Conservation (phyloP, 352 stramenopile genomes). For the Blastocystis sp. region DNA sequence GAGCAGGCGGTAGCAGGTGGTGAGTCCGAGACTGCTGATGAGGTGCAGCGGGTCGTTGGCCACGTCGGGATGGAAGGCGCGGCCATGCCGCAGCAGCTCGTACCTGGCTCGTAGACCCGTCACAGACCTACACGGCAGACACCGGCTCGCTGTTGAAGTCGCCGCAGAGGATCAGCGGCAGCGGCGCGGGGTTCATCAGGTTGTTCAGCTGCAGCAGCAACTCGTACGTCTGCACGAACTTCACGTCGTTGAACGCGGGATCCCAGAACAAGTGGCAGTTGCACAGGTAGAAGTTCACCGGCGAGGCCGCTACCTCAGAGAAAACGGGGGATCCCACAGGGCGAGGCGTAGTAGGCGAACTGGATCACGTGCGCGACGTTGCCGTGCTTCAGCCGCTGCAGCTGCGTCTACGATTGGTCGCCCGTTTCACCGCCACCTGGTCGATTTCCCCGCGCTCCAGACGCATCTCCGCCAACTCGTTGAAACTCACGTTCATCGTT, state of each 20-base stretch:
- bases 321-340: neutral
- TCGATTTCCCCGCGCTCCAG: constrained; percentile 65
- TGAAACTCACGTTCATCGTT: constrained; percentile 80
- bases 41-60: constrained; percentile 76
- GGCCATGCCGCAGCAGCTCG: constrained; percentile 60
- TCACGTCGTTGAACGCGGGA: constrained; percentile 93
- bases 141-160: constrained; percentile 95
- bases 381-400: constrained; percentile 82
- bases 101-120: constrained; percentile 76
- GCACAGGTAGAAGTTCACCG: constrained; percentile 73
- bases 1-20: constrained; percentile 69
- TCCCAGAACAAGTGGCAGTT: constrained; percentile 98
- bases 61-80: constrained; percentile 63
- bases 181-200: neutral
- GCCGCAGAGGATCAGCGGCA: constrained; percentile 88
- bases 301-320: neutral
- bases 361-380: constrained; percentile 93
- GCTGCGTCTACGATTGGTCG: constrained; percentile 61
- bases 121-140: constrained; percentile 85
- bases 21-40: constrained; percentile 65
- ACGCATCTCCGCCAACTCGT: constrained; percentile 72
- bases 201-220: constrained; percentile 72
- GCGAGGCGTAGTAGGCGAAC: neutral
- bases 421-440: constrained; percentile 64
- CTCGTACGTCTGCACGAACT: constrained; percentile 87